Base-by-base conservation (phyloP, 495 filamentous ascomycete genomes). In the Hypoxylon intermedium region DNA sequence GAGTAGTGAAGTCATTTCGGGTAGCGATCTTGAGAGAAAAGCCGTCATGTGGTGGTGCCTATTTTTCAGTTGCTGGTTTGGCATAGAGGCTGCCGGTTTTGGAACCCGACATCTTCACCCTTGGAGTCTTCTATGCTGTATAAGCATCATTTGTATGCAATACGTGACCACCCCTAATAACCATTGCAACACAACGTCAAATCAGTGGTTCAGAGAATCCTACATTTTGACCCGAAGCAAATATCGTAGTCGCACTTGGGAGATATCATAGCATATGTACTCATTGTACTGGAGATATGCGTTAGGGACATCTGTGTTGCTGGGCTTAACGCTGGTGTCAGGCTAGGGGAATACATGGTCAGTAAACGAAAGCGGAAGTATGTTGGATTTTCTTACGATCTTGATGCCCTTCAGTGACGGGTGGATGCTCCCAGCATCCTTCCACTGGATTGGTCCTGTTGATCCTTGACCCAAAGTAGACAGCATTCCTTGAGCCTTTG, bases 211-310 rank as follows among this genome's bases (percentile, higher is more conserved):
- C 36, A 19, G 40, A 49, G 18, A 11, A 9, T 49, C 60, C 66
- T 72, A 75, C 74, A 85, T 84, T 48, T 74, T 73, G 40, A 92
- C 81, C 11, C 84, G 80, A 63, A 95, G 86, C 11, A 96, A 74
- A 69, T 96, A 96, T 6, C 87, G 80, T 51, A 93, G 79, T 13
- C 86, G 82, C 24, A 95, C 83, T 75, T 96, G 92, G 0, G 86
- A 77, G 6, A 91, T 79, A 67, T 93, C 85, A 64, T 96, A 96
- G 21, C 80, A 80, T 43, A 94, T 91, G 68, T 92, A 95, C 79
- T 89, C 86, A 64, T 88, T 87, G 68, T 87, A 88, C 4, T 68
- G 63, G 16, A 88, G 73, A 15, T 59, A 60, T 0, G 75, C 67
- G 21, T 61, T 52, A 0, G 41, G 12, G 6, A 77, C 58, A 9